Conservation (phyloP, 2,329 filamentous ascomycete species). For the Alternaria conjuncta region DNA sequence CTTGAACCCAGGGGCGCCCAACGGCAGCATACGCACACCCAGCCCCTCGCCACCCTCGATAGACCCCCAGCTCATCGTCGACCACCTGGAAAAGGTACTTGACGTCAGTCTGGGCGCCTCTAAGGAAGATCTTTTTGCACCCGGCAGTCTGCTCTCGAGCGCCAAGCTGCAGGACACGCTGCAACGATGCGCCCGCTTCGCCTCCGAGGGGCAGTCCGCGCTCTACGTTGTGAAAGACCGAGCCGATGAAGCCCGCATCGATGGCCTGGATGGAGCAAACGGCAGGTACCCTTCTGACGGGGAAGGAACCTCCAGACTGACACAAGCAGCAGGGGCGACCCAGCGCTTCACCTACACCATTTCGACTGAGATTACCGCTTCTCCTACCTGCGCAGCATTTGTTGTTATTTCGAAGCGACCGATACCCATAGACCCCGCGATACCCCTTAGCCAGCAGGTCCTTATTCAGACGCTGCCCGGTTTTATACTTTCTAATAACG, state of each 20-base stretch:
- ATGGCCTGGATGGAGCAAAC: constrained; percentile 40
- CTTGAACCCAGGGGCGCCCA: constrained; percentile 49
- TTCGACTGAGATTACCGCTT: constrained; percentile 80
- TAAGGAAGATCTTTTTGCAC: constrained; percentile 78
- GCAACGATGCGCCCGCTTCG: constrained; percentile 86
- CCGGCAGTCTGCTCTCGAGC: constrained; percentile 82
- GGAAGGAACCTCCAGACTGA: constrained; percentile 24
- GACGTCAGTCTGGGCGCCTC: constrained; percentile 57
- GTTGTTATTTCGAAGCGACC: constrained; percentile 91
- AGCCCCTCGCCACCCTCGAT: constrained; percentile 49
- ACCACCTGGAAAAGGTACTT: constrained; percentile 57
- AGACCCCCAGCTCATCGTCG: constrained; percentile 56
- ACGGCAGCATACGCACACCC: constrained; percentile 46
- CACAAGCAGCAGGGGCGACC: constrained; percentile 52
- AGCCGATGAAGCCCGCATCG: constrained; percentile 53
- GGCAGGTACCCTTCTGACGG: constrained; percentile 30
- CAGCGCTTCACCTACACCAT: constrained; percentile 75
- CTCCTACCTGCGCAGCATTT: constrained; percentile 80
- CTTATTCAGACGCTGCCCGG: constrained; percentile 93
- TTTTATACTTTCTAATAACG: constrained; percentile 71
- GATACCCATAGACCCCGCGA: constrained; percentile 80
- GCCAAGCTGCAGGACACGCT: constrained; percentile 77
- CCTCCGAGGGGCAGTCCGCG: constrained; percentile 82
- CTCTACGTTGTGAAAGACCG: constrained; percentile 91
- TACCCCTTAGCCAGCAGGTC: constrained; percentile 85